These are phyloP conservation scores for Torulaspora franciscae DNA, from an alignment of 805 yeast species.

Conservation along the genomic window DNA sequence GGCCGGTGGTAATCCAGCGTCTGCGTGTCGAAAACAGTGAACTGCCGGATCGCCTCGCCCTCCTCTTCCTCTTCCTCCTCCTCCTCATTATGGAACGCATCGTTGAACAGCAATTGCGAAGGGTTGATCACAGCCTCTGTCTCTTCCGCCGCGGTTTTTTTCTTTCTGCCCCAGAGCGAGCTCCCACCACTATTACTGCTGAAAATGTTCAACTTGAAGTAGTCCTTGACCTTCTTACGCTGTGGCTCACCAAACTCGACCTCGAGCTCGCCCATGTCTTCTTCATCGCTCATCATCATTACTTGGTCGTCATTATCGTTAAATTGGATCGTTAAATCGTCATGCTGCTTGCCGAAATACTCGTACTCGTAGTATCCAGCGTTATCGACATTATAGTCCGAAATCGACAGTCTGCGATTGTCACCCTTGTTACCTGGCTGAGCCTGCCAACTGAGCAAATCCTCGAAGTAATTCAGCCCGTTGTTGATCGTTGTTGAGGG, in stretches of 20 bases:
- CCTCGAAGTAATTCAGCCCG: conserved; percentile 10
- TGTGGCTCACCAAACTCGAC: conserved; percentile 8
- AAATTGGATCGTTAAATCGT: conserved; percentile 3
- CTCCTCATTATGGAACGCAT: conserved; percentile 7
- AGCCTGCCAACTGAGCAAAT: conserved; percentile 11
- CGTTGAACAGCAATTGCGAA: conserved; percentile 11
- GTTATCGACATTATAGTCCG: conserved; percentile 28
- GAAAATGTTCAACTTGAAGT: conserved; percentile 30
- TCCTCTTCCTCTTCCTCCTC: conserved; percentile 10
- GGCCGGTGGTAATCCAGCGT: background rate
- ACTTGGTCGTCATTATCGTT: conserved; percentile 11
- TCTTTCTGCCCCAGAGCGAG: conserved; percentile 27
- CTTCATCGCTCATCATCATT: conserved; percentile 14
- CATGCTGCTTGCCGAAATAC: conserved; percentile 20
- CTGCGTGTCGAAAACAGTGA: conserved; percentile 8
- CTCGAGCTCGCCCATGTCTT: conserved; percentile 7
- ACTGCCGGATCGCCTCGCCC: conserved; percentile 12
- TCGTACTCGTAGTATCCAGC: conserved; percentile 33
- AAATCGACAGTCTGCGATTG: conserved; percentile 28
- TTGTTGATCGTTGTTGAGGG: conserved; percentile 2
- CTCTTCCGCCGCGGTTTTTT: conserved; percentile 17
- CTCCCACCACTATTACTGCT: conserved; percentile 10
- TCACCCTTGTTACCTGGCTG: background rate
- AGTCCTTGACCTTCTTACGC: conserved; percentile 26
- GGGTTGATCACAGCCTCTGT: conserved; percentile 16